Base-by-base conservation (phyloP, 306 rosid genomes). In the Alnus glutinosa region DNA sequence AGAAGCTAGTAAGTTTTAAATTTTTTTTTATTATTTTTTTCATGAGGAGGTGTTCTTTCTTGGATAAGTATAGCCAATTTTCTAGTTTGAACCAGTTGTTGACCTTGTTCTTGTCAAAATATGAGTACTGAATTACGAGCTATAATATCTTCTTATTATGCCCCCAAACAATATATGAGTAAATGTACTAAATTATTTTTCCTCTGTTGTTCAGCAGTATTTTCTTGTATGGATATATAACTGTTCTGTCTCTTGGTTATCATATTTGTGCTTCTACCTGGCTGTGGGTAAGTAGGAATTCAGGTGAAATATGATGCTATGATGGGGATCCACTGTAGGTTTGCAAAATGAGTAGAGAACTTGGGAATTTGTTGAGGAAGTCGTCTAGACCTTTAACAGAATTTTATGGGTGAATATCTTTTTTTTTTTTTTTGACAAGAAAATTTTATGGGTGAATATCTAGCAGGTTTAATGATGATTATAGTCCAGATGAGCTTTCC, bases 1-100 rank as follows among this genome's bases (percentile, higher is more conserved):
- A 91, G 87, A 93, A 93, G 89, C 93, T 95, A 83, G 99, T 95
- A 91, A 79, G 93, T 83, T 80, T 51, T 19, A 55, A 44, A 10
- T 4, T 76, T 78, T 30, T 30, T 30, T 0, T 23, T 23, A 23
- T 23, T 23, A 23, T 23, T 18, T 8, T 2, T 37, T 58, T 46
- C 70, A 0, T 15, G 50, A 2, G 44, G 44, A 4, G 44, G 44
- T 42, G 46, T 42, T 42, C 46, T 42, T 42, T 42, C 46, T 42
- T 42, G 6, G 62, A 55, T 19, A 2, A 55, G 28, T n/a, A 6
- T 7, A n/a, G 62, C 62, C 62, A 55, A 55, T 55, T 3, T n/a
- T 39, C 4, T 42, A 6, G 46, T 42, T 42, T 42, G 46, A 42
- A 7, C 28, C 1, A 3, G n/a, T n/a, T n/a, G n/a, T n/a, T n/a